Evolutionary conservation across 2,329 filamentous ascomycete species (phyloP).

Genomic region (Penicillium sumatraense): DNA sequence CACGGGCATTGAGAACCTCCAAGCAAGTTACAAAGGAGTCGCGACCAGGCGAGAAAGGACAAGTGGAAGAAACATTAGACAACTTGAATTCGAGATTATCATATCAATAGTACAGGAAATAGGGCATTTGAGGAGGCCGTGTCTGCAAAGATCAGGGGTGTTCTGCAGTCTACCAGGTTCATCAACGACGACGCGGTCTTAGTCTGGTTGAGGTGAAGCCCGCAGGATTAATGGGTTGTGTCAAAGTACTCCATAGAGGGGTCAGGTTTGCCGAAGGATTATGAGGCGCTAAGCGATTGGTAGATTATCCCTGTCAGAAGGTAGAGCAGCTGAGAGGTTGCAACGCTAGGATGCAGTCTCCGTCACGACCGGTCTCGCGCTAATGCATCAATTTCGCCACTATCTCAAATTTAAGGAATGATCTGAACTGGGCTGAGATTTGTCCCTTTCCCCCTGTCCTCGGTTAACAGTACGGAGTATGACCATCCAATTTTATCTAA

Average conservation of each 20-base stretch:
- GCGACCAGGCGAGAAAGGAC: neutral
- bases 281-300: neutral
- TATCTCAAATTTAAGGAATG: neutral
- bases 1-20: neutral
- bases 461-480: neutral
- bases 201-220: neutral
- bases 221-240: neutral
- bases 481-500: neutral
- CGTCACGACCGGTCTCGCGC: neutral
- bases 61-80: neutral
- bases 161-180: neutral
- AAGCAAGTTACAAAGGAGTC: neutral
- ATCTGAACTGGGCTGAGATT: neutral
- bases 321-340: neutral
- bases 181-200: neutral
- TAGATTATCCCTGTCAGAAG: neutral
- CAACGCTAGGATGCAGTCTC: neutral
- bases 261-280: neutral
- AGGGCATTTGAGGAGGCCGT: neutral
- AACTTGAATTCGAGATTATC: neutral
- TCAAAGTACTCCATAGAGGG: neutral
- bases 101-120: neutral
- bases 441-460: neutral
- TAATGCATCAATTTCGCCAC: neutral
- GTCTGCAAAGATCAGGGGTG: neutral